These are phyloP conservation scores for Fusarium caatingaense DNA, from an alignment of 2,329 filamentous ascomycete species.

Conservation along the genomic window DNA sequence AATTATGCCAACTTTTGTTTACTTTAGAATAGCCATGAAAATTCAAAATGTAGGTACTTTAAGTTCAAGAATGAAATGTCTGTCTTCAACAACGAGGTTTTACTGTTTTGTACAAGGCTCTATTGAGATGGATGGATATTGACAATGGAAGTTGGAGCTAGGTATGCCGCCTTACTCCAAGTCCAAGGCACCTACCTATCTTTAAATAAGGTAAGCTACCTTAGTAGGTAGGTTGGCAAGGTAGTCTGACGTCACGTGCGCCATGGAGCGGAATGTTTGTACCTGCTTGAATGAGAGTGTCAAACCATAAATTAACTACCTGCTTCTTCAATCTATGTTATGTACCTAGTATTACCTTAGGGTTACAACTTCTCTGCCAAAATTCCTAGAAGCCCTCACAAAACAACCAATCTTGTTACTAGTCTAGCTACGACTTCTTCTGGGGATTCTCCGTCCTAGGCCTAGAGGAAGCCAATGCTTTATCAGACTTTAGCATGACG, in stretches of 20 bases:
- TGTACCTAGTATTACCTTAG: neutral
- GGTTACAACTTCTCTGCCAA: neutral
- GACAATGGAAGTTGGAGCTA: neutral
- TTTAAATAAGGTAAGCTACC: neutral
- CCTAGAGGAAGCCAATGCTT: neutral
- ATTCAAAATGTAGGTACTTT: neutral
- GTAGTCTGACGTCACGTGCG: slow-evolving; percentile 45
- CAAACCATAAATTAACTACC: neutral
- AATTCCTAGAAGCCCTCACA: neutral
- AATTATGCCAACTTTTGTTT: slow-evolving; percentile 31
- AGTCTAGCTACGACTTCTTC: slow-evolving; percentile 43
- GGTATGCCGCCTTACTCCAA: neutral
- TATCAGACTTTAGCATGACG: slow-evolving; percentile 18
- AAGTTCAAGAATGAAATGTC: neutral
- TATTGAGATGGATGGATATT: slow-evolving; percentile 3
- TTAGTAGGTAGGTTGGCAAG: too few species aligned
- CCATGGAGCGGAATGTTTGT: neutral
- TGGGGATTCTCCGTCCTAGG: neutral
- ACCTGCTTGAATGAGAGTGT: neutral
- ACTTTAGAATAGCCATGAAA: neutral
- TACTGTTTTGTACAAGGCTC: neutral
- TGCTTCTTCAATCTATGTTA: neutral
- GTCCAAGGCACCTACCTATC: slow-evolving; percentile 5
- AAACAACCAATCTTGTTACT: neutral
- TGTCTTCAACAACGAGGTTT: slow-evolving; percentile 2